Percentiles rank a stretch among this genome's conserved stretches.
phyloP scores from a whole-genome alignment of 1,139 yeast species.

The Sugiyamaella castrensis region DNA sequence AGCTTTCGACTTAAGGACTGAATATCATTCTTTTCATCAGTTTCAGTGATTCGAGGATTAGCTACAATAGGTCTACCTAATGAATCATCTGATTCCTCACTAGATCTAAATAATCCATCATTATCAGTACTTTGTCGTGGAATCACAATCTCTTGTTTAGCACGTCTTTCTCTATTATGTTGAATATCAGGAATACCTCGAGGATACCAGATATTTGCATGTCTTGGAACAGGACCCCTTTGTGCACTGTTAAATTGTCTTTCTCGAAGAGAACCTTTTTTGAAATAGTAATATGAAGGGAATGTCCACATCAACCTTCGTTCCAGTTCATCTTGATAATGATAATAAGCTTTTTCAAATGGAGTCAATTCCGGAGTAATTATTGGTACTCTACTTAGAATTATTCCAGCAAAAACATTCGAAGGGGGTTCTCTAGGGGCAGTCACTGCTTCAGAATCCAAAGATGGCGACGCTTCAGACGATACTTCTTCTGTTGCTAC shows the following conservation, averaged over 20 bases:
- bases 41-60: constrained; percentile 70
- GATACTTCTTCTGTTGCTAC: no score
- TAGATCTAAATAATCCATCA: constrained; percentile 39
- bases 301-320: constrained; percentile 96
- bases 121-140: constrained; percentile 55
- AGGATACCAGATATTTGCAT: constrained; percentile 74
- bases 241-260: constrained; percentile 72
- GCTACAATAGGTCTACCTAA: constrained; percentile 69
- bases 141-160: constrained; percentile 68
- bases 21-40: constrained; percentile 62
- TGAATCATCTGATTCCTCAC: constrained; percentile 40
- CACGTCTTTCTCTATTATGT: constrained; percentile 84
- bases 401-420: constrained; percentile 41
- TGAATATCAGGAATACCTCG: constrained; percentile 82
- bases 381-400: constrained; percentile 79
- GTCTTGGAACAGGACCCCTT: constrained; percentile 66
- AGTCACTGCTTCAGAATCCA: no score
- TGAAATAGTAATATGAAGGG: constrained; percentile 89
- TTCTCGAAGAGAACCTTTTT: constrained; percentile 85
- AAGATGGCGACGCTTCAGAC: no score
- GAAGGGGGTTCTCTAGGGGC: constrained; percentile 15
- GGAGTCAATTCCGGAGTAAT: constrained; percentile 72
- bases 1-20: constrained; percentile 75
- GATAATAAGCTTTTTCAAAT: constrained; percentile 73
- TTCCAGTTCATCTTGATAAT: constrained; percentile 83